These are phyloP conservation scores for Plasmopara viticola DNA, from an alignment of 352 stramenopile genomes.

Conservation along the genomic window DNA sequence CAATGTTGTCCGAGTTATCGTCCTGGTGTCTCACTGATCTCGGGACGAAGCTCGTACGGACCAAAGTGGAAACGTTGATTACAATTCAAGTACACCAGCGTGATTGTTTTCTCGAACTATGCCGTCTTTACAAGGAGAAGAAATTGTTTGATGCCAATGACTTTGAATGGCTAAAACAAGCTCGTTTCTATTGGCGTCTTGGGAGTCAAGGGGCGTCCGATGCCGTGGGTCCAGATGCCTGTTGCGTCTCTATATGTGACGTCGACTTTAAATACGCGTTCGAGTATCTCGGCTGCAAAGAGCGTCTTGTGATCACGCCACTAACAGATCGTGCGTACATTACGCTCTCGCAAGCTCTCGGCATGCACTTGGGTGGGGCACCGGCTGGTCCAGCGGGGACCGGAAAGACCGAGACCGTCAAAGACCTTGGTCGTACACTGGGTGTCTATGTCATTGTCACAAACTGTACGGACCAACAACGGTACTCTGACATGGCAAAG, in stretches of 20 bases:
- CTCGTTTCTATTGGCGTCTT: conserved; percentile 66
- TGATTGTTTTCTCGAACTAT: conserved; percentile 71
- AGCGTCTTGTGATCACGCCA: conserved; percentile 84
- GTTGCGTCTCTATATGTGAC: conserved; percentile 92
- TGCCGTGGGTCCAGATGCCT: conserved; percentile 83
- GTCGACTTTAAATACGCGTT: conserved; percentile 90
- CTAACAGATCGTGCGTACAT: conserved; percentile 90
- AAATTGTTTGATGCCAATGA: conserved; percentile 70
- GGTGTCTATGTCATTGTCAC: conserved; percentile 90
- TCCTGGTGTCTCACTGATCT: conserved; percentile 89
- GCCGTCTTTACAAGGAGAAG: conserved; percentile 69
- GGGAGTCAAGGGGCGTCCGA: conserved; percentile 61
- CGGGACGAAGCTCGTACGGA: conserved; percentile 86
- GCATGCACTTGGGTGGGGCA: conserved; percentile 83
- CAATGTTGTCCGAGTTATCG: conserved; percentile 84
- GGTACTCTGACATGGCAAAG: conserved; percentile 90
- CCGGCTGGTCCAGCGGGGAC: conserved; percentile 85
- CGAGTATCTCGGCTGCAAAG: conserved; percentile 91
- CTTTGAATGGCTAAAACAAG: conserved; percentile 83
- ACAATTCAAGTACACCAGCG: conserved; percentile 91
- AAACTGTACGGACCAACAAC: conserved; percentile 90
- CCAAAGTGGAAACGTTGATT: conserved; percentile 91
- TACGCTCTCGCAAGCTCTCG: conserved; percentile 84
- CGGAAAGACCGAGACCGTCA: conserved; percentile 89
- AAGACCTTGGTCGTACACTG: conserved; percentile 88